Base-by-base conservation (phyloP, 345 rosid genomes). In the Mercurialis annua region DNA sequence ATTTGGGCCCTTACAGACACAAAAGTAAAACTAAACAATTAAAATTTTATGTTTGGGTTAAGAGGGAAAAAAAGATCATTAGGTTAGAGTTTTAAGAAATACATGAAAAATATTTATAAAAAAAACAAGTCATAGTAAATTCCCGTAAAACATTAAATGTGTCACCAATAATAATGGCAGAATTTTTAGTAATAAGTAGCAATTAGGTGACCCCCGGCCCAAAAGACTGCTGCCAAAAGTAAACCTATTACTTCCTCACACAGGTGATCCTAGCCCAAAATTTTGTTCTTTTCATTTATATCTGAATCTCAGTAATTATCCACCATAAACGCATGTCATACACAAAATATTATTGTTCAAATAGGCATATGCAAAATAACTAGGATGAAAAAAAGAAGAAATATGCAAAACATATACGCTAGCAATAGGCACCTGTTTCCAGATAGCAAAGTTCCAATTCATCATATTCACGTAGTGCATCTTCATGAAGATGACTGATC, bases 401-500 rank as follows among this genome's bases (percentile, higher is more conserved):
- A 0, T 26, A n/a, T n/a, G 38, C n/a, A 59, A 40, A 23, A 12
- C 3, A 15, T 24, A 42, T 40, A 42, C 16, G 2, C 16, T 24
- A 6, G 12, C 27, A 58, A 29, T 67, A 52, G 27, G 24, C 75
- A 94, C 97, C 96, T 82, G 97, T 91, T 83, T 94, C 99, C 81
- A 79, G 76, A 81, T 87, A 91, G 85, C 99, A 91, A 65, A 87
- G 88, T 78, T 94, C 99, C 72, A 94, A 67, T 76, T 91, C 99
- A 60, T 94, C 99, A 72, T 94, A 94, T 82, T 94, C 97, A 62
- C 97, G 89, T 55, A 94, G 69, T 46, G 97, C 99, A 77, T 94
- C 99, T 73, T 94, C 99, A 73, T 89, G 83, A 78, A 94, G 92
- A 73, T 89, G 85, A 72, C 97, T 90, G 92, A 94, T 89, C 81